A percentile compares a stretch with the other conserved stretches of the same genome.
Evolutionary conservation across 1,284 basidiomycete species (phyloP).

Genomic region (Moesziomyces aphidis): DNA sequence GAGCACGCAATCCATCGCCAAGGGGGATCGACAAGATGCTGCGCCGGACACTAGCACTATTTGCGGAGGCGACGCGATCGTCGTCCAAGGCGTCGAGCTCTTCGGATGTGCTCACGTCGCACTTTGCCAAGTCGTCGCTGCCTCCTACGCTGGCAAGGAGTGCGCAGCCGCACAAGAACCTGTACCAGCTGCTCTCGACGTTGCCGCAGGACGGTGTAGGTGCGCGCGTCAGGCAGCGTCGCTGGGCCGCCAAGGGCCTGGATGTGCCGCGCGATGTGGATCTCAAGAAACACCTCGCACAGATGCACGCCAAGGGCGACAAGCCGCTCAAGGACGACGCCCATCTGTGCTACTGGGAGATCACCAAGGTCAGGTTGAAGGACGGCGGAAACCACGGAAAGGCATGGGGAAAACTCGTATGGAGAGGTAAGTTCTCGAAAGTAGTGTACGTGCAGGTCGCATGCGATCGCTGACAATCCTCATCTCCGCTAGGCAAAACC

Average conservation of each 20-base stretch:
- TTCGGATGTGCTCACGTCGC: conserved; percentile 28
- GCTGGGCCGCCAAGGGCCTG: conserved; percentile 50
- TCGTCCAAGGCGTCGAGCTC: conserved; percentile 7
- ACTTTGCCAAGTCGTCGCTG: conserved; percentile 28
- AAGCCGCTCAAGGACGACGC: conserved; percentile 17
- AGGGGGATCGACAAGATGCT: conserved; percentile 12
- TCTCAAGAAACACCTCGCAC: conserved; percentile 20
- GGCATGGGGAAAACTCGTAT: conserved; percentile 52
- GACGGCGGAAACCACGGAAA: conserved; percentile 54
- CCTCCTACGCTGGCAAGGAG: conserved; percentile 25
- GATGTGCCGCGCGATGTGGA: conserved; percentile 23
- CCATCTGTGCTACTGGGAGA: conserved; percentile 50
- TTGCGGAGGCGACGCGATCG: conserved; percentile 13
- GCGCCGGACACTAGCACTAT: conserved; percentile 29
- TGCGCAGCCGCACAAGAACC: conserved; percentile 41
- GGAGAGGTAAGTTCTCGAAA: conserved; percentile 49
- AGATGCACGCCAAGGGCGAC: conserved; percentile 6
- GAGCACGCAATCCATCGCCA: neutral
- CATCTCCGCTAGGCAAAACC: conserved; percentile 29
- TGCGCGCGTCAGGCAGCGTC: conserved; percentile 30
- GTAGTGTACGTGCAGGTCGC: neutral
- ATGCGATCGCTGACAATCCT: neutral
- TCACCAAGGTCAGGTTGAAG: conserved; percentile 52
- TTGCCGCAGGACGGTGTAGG: conserved; percentile 54
- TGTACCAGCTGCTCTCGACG: conserved; percentile 49